Evolutionary conservation across 148 eudicot genomes (phyloP).

Genomic region (Vaccinium darrowii): DNA sequence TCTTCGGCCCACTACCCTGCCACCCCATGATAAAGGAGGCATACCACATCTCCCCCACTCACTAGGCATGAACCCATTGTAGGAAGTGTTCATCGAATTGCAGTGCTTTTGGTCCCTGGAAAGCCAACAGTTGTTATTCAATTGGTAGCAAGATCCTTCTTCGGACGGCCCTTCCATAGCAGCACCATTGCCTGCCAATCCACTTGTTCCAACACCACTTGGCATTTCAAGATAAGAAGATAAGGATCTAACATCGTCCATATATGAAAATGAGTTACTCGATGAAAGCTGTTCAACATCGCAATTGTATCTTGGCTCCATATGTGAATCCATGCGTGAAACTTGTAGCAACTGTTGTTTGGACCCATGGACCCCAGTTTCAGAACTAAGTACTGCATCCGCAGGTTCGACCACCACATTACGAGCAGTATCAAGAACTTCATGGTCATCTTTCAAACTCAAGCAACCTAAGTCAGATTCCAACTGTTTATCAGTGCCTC

Average conservation of each 20-base stretch:
- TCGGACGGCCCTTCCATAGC: slow-evolving; percentile 90
- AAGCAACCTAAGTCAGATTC: slow-evolving; percentile 45
- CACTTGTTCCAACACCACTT: slow-evolving; percentile 36
- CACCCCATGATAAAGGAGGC: slow-evolving; percentile 81
- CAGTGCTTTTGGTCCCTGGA: slow-evolving; percentile 58
- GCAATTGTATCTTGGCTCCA: slow-evolving; percentile 41
- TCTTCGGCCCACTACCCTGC: slow-evolving; percentile 82
- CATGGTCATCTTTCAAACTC: slow-evolving; percentile 41
- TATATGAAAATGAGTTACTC: slow-evolving; percentile 42
- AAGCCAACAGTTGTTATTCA: slow-evolving; percentile 68
- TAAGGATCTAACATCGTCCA: slow-evolving; percentile 45
- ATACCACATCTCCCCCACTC: slow-evolving; percentile 69
- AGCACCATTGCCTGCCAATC: slow-evolving; percentile 41
- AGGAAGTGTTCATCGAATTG: slow-evolving; percentile 49
- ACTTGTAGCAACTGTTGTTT: slow-evolving; percentile 46
- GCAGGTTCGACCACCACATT: slow-evolving; percentile 34
- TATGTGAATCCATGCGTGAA: slow-evolving; percentile 38
- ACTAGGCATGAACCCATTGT: slow-evolving; percentile 52
- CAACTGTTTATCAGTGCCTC: slow-evolving; percentile 35
- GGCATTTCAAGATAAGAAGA: slow-evolving; percentile 58
- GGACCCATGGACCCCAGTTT: slow-evolving; percentile 25
- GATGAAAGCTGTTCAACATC: slow-evolving; percentile 45
- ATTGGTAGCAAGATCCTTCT: slow-evolving; percentile 77
- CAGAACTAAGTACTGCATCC: slow-evolving; percentile 39
- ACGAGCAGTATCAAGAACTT: slow-evolving; percentile 29